A percentile compares a stretch with the other conserved stretches of the same genome.
Conservation (phyloP, 768 basidiomycete species). For the Crucibulum laeve region DNA sequence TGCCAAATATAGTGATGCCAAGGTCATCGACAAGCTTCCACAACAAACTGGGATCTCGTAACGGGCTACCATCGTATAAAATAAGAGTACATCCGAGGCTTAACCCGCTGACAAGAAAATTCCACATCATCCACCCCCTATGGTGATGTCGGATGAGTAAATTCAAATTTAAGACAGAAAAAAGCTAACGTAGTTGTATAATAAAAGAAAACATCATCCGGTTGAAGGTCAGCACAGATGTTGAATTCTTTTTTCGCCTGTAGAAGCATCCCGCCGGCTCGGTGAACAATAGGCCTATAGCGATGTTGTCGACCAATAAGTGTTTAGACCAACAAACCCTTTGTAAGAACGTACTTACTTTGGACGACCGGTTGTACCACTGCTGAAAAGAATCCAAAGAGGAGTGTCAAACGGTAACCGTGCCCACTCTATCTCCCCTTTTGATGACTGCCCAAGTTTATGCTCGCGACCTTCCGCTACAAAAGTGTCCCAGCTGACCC, state of each 20-base stretch:
- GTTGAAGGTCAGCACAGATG: slow-evolving; percentile 61
- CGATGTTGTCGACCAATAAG: slow-evolving; percentile 4
- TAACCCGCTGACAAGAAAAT: slow-evolving; percentile 69
- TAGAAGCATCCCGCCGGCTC: slow-evolving; percentile 74
- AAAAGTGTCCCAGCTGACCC: slow-evolving; percentile 54
- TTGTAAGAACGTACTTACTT: slow-evolving; percentile 38
- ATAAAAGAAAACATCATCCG: slow-evolving; percentile 75
- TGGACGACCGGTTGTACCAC: slow-evolving; percentile 74
- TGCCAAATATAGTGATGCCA: slow-evolving; percentile 76
- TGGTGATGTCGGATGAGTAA: slow-evolving; percentile 21
- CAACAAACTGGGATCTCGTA: slow-evolving; percentile 58
- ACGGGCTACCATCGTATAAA: slow-evolving; percentile 77
- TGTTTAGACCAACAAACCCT: slow-evolving; percentile 7
- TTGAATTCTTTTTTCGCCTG: slow-evolving; percentile 68
- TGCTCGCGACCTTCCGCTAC: slow-evolving; percentile 38
- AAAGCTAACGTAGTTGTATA: slow-evolving; percentile 71
- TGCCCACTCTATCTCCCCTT: slow-evolving; percentile 62
- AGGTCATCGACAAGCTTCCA: slow-evolving; percentile 69
- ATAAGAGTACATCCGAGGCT: slow-evolving; percentile 67
- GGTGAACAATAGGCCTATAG: slow-evolving; percentile 70
- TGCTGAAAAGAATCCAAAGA: slow-evolving; percentile 85
- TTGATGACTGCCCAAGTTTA: slow-evolving; percentile 41
- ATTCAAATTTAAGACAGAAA: neutral
- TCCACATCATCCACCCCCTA: slow-evolving; percentile 95
- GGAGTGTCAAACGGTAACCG: slow-evolving; percentile 68